Evolutionary conservation across 108 stramenopile species (phyloP).

Genomic region (Cyclotella distinguenda): DNA sequence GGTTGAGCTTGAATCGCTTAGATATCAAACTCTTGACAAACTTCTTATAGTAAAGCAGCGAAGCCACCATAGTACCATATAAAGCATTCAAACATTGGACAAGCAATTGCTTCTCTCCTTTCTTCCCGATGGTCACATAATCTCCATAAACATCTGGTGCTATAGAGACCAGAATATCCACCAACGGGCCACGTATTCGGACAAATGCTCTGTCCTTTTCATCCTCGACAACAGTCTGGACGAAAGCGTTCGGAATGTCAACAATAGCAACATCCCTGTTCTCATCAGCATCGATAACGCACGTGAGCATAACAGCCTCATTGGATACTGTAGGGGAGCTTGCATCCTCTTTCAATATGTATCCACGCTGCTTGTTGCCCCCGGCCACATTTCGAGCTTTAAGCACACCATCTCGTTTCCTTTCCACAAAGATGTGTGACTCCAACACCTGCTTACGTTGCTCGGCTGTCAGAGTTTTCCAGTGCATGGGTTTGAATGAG

Average conservation of each 20-base stretch:
- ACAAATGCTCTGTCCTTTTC: conserved; percentile 17
- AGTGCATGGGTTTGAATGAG: no score
- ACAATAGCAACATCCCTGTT: conserved; percentile 39
- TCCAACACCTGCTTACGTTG: no score
- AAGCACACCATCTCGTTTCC: conserved; percentile 17
- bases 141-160: conserved; percentile 17
- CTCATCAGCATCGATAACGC: conserved; percentile 48
- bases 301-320: conserved; percentile 37
- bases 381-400: no score
- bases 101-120: not conserved
- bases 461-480: no score
- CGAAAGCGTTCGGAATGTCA: conserved; percentile 56
- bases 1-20: conserved; percentile 22
- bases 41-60: not conserved
- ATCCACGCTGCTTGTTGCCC: conserved; percentile 33
- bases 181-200: conserved; percentile 23
- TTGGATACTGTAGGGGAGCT: conserved; percentile 24
- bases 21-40: not conserved
- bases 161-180: conserved; percentile 25
- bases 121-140: conserved; percentile 13
- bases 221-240: no score
- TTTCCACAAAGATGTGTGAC: conserved; percentile 33
- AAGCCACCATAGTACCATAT: conserved; percentile 14
- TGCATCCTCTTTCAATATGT: conserved; percentile 34
- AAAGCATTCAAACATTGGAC: conserved; percentile 7